These are phyloP conservation scores for Crithidia expoeki DNA, from an alignment of 208 protist genomes.

Conservation along the genomic window DNA sequence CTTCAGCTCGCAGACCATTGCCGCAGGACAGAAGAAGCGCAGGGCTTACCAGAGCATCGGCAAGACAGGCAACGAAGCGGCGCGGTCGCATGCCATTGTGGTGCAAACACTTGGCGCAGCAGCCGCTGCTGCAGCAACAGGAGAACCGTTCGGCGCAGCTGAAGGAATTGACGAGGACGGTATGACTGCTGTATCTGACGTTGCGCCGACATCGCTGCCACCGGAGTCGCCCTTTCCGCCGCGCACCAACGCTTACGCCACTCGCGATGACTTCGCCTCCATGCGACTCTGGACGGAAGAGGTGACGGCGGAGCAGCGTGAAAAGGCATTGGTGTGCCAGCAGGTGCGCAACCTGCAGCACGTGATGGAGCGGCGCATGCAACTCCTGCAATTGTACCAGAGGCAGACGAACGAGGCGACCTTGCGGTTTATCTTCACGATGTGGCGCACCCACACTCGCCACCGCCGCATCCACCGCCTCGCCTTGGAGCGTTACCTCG, in stretches of 20 bases:
- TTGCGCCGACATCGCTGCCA: neutral
- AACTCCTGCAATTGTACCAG: constrained; percentile 58
- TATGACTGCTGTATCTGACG: neutral
- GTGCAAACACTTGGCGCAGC: constrained; percentile 2
- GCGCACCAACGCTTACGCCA: constrained; percentile 43
- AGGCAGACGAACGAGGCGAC: constrained; percentile 38
- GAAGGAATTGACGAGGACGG: no score
- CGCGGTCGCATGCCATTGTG: constrained; percentile 19
- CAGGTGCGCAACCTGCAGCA: constrained; percentile 46
- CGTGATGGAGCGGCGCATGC: constrained; percentile 47
- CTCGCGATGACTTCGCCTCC: constrained; percentile 44
- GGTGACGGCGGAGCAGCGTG: constrained; percentile 38
- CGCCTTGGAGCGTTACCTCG: constrained; percentile 42
- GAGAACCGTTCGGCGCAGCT: no score
- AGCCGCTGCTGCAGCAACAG: neutral
- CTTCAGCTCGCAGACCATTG: constrained; percentile 59
- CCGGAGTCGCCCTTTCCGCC: constrained; percentile 17
- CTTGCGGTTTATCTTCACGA: constrained; percentile 41
- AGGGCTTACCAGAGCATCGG: neutral
- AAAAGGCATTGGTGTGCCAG: constrained; percentile 39
- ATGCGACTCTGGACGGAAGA: constrained; percentile 74
- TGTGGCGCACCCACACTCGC: constrained; percentile 55
- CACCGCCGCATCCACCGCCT: constrained; percentile 35
- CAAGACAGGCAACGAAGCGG: constrained; percentile 12
- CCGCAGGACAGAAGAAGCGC: constrained; percentile 13